Percentiles rank a stretch among this genome's conserved stretches.
Evolutionary conservation across 169 alveolate species (phyloP).

Genomic region (Perkinsus chesapeaki): DNA sequence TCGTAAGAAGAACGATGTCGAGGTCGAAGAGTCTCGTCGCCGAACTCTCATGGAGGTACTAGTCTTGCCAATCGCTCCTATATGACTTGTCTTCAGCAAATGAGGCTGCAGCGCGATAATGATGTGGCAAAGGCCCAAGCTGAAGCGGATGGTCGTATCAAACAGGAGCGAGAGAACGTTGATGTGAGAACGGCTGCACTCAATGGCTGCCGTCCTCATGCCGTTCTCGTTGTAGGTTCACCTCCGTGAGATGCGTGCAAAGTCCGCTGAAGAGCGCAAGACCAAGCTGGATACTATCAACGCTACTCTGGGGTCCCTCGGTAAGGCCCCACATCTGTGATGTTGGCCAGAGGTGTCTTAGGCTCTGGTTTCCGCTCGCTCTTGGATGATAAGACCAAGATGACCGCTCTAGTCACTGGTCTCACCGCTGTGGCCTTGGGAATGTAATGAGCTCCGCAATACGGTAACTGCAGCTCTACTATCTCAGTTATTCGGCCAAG

Average conservation of each 20-base stretch:
- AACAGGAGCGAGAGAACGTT: slow-evolving; percentile 71
- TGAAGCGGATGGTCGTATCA: slow-evolving; percentile 38
- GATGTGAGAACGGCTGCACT: slow-evolving; percentile 31
- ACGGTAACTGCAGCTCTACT: too few relatives aligned
- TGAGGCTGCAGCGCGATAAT: slow-evolving; percentile 39
- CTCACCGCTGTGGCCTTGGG: slow-evolving; percentile 63
- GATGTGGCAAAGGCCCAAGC: slow-evolving; percentile 45
- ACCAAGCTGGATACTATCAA: slow-evolving; percentile 76
- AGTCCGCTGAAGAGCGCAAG: slow-evolving; percentile 75
- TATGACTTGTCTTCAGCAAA: slow-evolving; percentile 39
- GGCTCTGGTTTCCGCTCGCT: slow-evolving; percentile 11
- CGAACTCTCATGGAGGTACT: slow-evolving; percentile 28
- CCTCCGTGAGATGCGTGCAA: slow-evolving; percentile 54
- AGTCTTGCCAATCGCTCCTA: slow-evolving; percentile 37
- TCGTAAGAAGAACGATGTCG: slow-evolving; percentile 60
- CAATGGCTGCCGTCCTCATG: neutral
- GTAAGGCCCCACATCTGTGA: neutral
- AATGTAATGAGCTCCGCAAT: too few relatives aligned
- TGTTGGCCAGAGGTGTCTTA: neutral
- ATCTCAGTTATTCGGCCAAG: slow-evolving; percentile 60
- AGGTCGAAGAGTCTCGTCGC: slow-evolving; percentile 41
- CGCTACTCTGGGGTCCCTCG: slow-evolving; percentile 58
- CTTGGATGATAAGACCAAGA: slow-evolving; percentile 28
- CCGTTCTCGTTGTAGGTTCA: neutral
- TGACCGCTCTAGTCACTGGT: slow-evolving; percentile 41